phyloP scores from a whole-genome alignment of 1,284 basidiomycete genomes.

The Rhodotorula sp. region DNA sequence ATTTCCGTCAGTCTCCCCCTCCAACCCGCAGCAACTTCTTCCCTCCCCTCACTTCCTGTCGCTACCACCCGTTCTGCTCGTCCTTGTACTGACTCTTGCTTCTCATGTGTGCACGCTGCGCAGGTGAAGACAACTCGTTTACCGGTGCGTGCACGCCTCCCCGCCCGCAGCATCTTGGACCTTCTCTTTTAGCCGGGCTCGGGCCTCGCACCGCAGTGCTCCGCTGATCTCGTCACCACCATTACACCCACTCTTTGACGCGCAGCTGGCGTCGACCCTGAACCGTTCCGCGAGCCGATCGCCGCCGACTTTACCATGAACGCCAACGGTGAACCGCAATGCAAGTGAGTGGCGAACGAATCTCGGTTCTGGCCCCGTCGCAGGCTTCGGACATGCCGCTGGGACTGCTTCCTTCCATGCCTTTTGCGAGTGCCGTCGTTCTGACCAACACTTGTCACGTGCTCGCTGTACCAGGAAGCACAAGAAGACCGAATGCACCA shows the following conservation, averaged over 20 bases:
- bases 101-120: background rate
- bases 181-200: background rate
- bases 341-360: constrained; percentile 15
- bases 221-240: background rate
- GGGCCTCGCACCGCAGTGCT: background rate
- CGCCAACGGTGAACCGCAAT: constrained; percentile 29
- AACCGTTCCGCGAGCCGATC: constrained; percentile 12
- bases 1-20: constrained; percentile 14
- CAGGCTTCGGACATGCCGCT: too few relatives aligned
- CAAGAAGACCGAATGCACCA: constrained; percentile 25
- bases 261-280: constrained; percentile 14
- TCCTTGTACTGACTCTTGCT: too few relatives aligned
- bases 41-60: background rate
- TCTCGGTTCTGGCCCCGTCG: too few relatives aligned
- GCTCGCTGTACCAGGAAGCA: constrained; percentile 9
- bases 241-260: too few relatives aligned
- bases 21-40: too few relatives aligned
- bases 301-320: constrained; percentile 25
- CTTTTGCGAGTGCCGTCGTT: background rate
- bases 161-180: background rate
- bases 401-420: background rate
- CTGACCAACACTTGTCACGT: too few relatives aligned
- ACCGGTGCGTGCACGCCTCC: constrained; percentile 9
- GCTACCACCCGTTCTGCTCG: background rate
- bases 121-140: constrained; percentile 35